phyloP scores from a whole-genome alignment of 768 basidiomycete species.

The Hemileccinum impolitum region DNA sequence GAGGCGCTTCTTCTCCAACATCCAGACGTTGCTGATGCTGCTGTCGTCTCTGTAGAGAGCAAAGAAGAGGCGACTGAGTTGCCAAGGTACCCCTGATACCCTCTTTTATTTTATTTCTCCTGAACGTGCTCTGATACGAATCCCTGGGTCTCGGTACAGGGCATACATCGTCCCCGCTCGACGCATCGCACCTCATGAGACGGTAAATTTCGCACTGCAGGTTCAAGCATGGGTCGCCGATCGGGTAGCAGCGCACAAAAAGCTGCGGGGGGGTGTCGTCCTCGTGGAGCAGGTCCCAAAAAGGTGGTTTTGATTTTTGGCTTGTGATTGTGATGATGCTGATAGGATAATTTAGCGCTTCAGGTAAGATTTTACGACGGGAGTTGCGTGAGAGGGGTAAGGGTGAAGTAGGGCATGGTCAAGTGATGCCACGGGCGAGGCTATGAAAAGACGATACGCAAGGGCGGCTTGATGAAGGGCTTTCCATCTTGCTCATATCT shows the following conservation, averaged over 20 bases:
- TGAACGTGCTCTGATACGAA: neutral
- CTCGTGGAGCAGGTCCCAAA: constrained; percentile 46
- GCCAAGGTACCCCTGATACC: constrained; percentile 47
- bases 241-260: constrained; percentile 76
- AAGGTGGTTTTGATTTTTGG: constrained; percentile 15
- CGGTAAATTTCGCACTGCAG: constrained; percentile 38
- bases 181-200: constrained; percentile 17
- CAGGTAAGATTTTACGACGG: constrained; percentile 84
- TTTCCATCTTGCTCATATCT: neutral
- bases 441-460: constrained; percentile 1
- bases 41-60: constrained; percentile 73
- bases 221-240: constrained; percentile 63
- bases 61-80: constrained; percentile 74
- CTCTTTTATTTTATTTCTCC: neutral
- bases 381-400: constrained; percentile 69
- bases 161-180: constrained; percentile 51
- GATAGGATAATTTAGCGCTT: constrained; percentile 45
- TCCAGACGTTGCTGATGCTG: constrained; percentile 72
- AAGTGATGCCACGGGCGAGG: constrained; percentile 16
- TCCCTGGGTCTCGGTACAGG: constrained; percentile 33
- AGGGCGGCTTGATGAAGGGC: too few relatives aligned
- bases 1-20: constrained; percentile 74
- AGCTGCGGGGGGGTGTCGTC: constrained; percentile 69
- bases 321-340: neutral
- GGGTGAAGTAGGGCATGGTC: constrained; percentile 40